Percentiles rank a stretch among this genome's conserved stretches.
Evolutionary conservation across 2,329 filamentous ascomycete species (phyloP).

Genomic region (Capronia americana): DNA sequence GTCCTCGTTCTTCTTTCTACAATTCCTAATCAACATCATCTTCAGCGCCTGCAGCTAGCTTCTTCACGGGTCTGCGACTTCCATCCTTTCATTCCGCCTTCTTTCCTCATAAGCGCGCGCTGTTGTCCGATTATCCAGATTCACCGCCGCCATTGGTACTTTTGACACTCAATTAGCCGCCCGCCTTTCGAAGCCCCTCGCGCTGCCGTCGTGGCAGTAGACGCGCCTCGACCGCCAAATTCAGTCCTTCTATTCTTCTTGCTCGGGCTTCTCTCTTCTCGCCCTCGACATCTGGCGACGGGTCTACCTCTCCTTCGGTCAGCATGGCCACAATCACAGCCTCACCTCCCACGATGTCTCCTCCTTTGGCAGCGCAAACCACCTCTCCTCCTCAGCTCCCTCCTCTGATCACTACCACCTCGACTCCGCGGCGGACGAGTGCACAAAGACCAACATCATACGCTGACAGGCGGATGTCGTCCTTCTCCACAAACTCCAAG

Average conservation of each 20-base stretch:
- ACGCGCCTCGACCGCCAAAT: slow-evolving; percentile 23
- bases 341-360: slow-evolving; percentile 45
- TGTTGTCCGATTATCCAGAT: slow-evolving; percentile 2
- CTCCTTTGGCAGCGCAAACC: slow-evolving; percentile 39
- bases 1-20: slow-evolving; percentile 6
- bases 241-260: slow-evolving; percentile 13
- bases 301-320: slow-evolving; percentile 1
- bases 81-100: slow-evolving; percentile 3
- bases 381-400: slow-evolving; percentile 52
- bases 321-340: slow-evolving; percentile 47
- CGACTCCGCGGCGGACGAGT: slow-evolving; percentile 62
- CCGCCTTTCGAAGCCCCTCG: slow-evolving; percentile 9
- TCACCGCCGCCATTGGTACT: slow-evolving; percentile 21
- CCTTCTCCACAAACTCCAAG: slow-evolving; percentile 76
- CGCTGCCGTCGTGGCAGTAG: slow-evolving; percentile 24
- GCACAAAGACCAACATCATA: slow-evolving; percentile 75
- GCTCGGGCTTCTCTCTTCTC: slow-evolving; percentile 9
- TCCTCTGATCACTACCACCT: slow-evolving; percentile 56
- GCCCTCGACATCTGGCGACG: background rate
- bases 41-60: slow-evolving; percentile 12
- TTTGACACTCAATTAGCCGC: slow-evolving; percentile 15
- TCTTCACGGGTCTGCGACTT: slow-evolving; percentile 3
- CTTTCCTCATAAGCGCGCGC: slow-evolving; percentile 13
- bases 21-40: slow-evolving; percentile 7
- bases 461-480: slow-evolving; percentile 80